Percentiles rank a stretch among this genome's conserved stretches.
These are phyloP conservation scores for Lactarius vividus DNA, from an alignment of 768 basidiomycete species.

Conservation along the genomic window DNA sequence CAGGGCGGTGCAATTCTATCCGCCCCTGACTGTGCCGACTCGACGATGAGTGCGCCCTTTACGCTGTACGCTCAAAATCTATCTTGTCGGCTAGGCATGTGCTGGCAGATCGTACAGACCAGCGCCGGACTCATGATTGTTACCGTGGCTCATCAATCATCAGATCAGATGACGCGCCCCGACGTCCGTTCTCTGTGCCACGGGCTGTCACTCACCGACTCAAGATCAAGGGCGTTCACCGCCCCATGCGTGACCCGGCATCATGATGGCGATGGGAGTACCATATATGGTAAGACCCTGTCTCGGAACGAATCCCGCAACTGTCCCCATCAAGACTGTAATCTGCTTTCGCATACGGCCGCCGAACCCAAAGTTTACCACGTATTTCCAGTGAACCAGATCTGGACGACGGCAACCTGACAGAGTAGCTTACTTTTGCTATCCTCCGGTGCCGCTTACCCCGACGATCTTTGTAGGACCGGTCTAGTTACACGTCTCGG, in stretches of 20 bases:
- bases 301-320: neutral
- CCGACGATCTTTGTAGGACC: too few relatives aligned
- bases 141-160: neutral
- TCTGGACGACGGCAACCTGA: neutral
- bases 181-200: neutral
- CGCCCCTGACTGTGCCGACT: slow-evolving; percentile 6
- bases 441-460: too few relatives aligned
- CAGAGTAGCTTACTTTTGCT: too few relatives aligned
- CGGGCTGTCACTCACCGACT: neutral
- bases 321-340: neutral
- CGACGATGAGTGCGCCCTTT: slow-evolving; percentile 14
- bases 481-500: too few relatives aligned
- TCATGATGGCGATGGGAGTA: neutral
- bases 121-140: neutral
- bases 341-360: neutral
- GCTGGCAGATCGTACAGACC: neutral
- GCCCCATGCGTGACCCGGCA: neutral
- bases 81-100: neutral
- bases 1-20: slow-evolving; percentile 1
- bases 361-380: neutral
- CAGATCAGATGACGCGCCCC: neutral
- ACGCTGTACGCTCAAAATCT: slow-evolving; percentile 12
- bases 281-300: neutral
- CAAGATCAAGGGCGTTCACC: neutral
- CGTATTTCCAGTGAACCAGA: neutral